Percentiles rank a stretch among this genome's conserved stretches.
Evolutionary conservation across 2,329 filamentous ascomycete genomes (phyloP).

Genomic region (Paraphaeosphaeria minitans): DNA sequence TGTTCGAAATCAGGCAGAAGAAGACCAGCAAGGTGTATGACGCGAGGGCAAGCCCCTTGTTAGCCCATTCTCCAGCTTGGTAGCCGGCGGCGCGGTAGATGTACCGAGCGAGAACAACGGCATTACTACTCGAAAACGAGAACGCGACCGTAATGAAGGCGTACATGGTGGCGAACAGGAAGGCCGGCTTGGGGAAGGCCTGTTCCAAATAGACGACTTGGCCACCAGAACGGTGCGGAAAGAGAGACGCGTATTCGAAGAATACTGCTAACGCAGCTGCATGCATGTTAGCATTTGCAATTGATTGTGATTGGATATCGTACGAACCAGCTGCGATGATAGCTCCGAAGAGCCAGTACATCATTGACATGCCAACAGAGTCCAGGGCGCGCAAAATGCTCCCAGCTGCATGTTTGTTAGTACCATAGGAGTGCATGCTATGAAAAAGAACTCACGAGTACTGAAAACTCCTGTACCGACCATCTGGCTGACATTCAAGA

Average conservation of each 20-base stretch:
- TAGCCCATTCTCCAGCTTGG: constrained; percentile 31
- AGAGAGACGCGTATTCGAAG: constrained; percentile 34
- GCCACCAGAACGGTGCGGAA: constrained; percentile 36
- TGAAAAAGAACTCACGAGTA: constrained; percentile 26
- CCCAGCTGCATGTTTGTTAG: constrained; percentile 24
- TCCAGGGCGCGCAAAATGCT: constrained; percentile 31
- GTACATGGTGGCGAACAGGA: constrained; percentile 36
- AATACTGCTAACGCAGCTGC: constrained; percentile 33
- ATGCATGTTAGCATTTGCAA: background rate
- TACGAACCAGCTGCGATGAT: constrained; percentile 31
- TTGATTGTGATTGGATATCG: background rate
- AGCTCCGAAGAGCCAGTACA: constrained; percentile 37
- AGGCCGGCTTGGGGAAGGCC: constrained; percentile 33
- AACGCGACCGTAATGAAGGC: constrained; percentile 37
- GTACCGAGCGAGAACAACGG: constrained; percentile 36
- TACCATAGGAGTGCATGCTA: background rate
- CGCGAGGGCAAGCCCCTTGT: constrained; percentile 36
- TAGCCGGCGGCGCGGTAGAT: constrained; percentile 36
- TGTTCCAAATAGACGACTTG: constrained; percentile 41
- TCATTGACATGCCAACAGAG: constrained; percentile 34
- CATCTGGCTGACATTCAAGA: constrained; percentile 41
- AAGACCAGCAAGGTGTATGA: constrained; percentile 32
- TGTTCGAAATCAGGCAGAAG: constrained; percentile 33
- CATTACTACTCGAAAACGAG: constrained; percentile 39
- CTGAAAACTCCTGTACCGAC: constrained; percentile 39